phyloP scores from a whole-genome alignment of 2,329 filamentous ascomycete genomes.

The Incumbomyces lentus region DNA sequence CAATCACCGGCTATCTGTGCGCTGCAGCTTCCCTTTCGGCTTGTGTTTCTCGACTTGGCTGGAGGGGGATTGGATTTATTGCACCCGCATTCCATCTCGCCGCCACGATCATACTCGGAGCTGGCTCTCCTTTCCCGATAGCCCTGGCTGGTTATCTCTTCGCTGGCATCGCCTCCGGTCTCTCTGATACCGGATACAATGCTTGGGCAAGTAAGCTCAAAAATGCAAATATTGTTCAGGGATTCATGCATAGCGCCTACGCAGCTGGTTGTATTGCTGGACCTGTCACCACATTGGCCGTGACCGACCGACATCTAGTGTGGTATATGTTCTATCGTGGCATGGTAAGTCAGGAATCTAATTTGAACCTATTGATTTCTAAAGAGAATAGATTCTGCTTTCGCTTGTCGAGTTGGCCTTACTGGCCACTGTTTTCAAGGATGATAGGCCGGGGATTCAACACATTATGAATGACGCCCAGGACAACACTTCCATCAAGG shows the following conservation, averaged over 20 bases:
- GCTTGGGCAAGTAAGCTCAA: constrained; percentile 35
- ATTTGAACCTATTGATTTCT: no score
- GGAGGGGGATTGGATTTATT: constrained; percentile 33
- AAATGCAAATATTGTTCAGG: constrained; percentile 31
- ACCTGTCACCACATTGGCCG: constrained; percentile 27
- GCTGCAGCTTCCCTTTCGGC: constrained; percentile 31
- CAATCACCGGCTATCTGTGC: constrained; percentile 35
- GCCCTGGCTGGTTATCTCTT: constrained; percentile 26
- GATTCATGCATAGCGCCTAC: constrained; percentile 33
- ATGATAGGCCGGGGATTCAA: constrained; percentile 22
- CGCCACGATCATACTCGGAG: constrained; percentile 22
- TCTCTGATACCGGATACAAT: constrained; percentile 37
- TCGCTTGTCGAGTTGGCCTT: constrained; percentile 11
- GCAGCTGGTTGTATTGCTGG: constrained; percentile 31
- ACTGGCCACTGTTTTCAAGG: constrained; percentile 29
- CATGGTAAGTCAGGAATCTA: constrained; percentile 11
- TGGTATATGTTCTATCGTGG: constrained; percentile 35
- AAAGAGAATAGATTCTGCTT: neutral
- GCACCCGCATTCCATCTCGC: constrained; percentile 31
- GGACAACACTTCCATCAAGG: no score
- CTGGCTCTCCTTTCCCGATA: constrained; percentile 25
- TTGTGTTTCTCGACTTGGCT: constrained; percentile 33
- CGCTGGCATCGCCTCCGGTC: constrained; percentile 30
- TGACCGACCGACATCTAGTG: constrained; percentile 18
- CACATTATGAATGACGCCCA: no score